These are phyloP conservation scores for Vitis labrusca DNA, from an alignment of 164 flowering plant species.

Conservation along the genomic window DNA sequence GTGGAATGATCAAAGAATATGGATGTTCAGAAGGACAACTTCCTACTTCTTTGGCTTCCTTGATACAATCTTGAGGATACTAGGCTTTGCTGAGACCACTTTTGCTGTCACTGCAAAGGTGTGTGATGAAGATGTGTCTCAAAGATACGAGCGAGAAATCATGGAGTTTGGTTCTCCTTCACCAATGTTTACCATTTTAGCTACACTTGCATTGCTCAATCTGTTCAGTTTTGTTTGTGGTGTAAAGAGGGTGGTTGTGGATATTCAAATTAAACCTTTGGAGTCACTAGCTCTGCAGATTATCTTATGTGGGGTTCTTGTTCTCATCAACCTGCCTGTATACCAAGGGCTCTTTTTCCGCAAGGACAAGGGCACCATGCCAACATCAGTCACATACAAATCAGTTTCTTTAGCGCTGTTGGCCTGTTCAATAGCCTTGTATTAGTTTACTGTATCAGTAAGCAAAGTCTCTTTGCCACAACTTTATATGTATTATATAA, in stretches of 20 bases:
- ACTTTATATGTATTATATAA: too few relatives aligned
- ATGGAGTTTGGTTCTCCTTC: conserved; percentile 40
- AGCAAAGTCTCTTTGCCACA: too few relatives aligned
- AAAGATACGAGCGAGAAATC: conserved; percentile 32
- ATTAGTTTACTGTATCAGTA: too few relatives aligned
- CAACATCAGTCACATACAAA: conserved; percentile 14
- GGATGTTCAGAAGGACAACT: conserved; percentile 22
- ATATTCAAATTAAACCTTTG: background rate
- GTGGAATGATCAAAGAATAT: conserved; percentile 37
- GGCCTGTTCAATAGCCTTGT: conserved; percentile 12
- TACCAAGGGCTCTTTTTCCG: conserved; percentile 30
- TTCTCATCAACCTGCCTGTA: conserved; percentile 25
- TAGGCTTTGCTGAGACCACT: conserved; percentile 21
- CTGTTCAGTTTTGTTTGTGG: conserved; percentile 15
- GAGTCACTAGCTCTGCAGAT: conserved; percentile 21
- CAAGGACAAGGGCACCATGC: conserved; percentile 29
- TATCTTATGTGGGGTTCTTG: conserved; percentile 17
- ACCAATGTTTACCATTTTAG: conserved; percentile 31
- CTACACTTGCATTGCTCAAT: conserved; percentile 25
- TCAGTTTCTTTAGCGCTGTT: conserved; percentile 19
- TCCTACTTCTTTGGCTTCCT: conserved; percentile 27
- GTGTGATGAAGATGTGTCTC: conserved; percentile 25
- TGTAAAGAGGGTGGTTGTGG: conserved; percentile 16
- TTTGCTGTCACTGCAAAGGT: conserved; percentile 32
- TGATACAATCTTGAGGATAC: conserved; percentile 13